A percentile compares a stretch with the other conserved stretches of the same genome.
phyloP scores from a whole-genome alignment of 2,329 filamentous ascomycete genomes.

The Microdochium nivale region DNA sequence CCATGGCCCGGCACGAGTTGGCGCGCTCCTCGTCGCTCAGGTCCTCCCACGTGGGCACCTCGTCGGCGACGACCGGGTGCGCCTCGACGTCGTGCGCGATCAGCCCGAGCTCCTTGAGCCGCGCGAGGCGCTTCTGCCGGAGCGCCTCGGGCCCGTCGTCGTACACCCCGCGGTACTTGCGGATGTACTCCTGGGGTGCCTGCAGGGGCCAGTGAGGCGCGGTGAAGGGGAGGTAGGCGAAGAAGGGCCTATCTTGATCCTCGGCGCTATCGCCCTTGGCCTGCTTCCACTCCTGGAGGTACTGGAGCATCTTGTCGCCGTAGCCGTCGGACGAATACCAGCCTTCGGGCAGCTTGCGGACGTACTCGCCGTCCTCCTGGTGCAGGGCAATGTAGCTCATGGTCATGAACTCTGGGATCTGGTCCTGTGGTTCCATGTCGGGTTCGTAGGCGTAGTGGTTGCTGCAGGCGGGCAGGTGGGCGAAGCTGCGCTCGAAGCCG shows the following conservation, averaged over 20 bases:
- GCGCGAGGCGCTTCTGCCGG: constrained; percentile 39
- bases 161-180: constrained; percentile 51
- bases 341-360: constrained; percentile 34
- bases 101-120: constrained; percentile 49
- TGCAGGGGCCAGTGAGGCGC: constrained; percentile 58
- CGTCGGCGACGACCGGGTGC: constrained; percentile 39
- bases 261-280: constrained; percentile 12
- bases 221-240: constrained; percentile 52
- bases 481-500: constrained; percentile 51
- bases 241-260: constrained; percentile 34
- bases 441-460: constrained; percentile 47
- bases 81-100: constrained; percentile 39
- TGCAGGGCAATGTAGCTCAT: constrained; percentile 29
- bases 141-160: constrained; percentile 51
- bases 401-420: constrained; percentile 28
- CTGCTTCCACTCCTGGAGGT: constrained; percentile 36
- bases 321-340: constrained; percentile 48
- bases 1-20: constrained; percentile 46
- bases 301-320: constrained; percentile 41
- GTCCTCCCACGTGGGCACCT: constrained; percentile 37
- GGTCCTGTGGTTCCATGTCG: constrained; percentile 24
- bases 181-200: constrained; percentile 43
- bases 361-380: constrained; percentile 25
- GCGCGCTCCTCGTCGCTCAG: constrained; percentile 34
- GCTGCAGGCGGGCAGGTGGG: constrained; percentile 50